Evolutionary conservation across 208 protist species (phyloP).

Genomic region (Phytomonas sp.): DNA sequence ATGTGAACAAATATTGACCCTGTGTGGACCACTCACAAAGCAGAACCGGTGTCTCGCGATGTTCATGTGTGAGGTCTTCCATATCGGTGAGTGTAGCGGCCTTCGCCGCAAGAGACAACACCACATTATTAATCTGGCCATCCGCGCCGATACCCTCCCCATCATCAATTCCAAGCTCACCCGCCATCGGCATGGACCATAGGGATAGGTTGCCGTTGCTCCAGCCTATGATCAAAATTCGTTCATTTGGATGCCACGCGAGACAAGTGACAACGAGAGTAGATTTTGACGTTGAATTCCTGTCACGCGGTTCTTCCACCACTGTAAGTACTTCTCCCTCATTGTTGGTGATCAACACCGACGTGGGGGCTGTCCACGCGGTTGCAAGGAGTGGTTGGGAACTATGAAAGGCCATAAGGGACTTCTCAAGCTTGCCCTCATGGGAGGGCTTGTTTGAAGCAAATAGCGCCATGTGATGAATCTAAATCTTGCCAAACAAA

Average conservation of each 20-base stretch:
- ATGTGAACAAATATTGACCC: conserved; percentile 52
- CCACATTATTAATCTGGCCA: conserved; percentile 13
- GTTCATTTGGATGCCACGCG: conserved; percentile 79
- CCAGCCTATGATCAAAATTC: conserved; percentile 77
- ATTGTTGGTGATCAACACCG: conserved; percentile 67
- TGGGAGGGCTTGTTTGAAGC: conserved; percentile 52
- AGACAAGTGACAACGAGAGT: conserved; percentile 33
- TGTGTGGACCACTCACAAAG: conserved; percentile 40
- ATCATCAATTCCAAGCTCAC: conserved; percentile 24
- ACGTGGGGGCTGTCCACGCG: conserved; percentile 45
- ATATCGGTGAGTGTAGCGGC: conserved; percentile 32
- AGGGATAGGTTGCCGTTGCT: conserved; percentile 61
- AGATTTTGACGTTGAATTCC: conserved; percentile 17
- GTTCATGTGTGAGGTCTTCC: conserved; percentile 50
- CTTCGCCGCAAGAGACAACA: conserved; percentile 28
- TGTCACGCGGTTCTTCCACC: conserved; percentile 29
- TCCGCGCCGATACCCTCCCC: conserved; percentile 15
- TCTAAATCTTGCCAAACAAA: conserved; percentile 12
- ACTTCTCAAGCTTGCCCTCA: conserved; percentile 48
- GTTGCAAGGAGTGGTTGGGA: conserved; percentile 59
- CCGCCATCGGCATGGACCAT: conserved; percentile 40
- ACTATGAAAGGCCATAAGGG: conserved; percentile 44
- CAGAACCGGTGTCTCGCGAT: conserved; percentile 44
- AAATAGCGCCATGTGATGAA: conserved; percentile 51
- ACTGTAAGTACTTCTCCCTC: conserved; percentile 68